Percentiles rank a stretch among this genome's conserved stretches.
phyloP scores from a whole-genome alignment of 2,329 filamentous ascomycete species.

The Fusarium citri region DNA sequence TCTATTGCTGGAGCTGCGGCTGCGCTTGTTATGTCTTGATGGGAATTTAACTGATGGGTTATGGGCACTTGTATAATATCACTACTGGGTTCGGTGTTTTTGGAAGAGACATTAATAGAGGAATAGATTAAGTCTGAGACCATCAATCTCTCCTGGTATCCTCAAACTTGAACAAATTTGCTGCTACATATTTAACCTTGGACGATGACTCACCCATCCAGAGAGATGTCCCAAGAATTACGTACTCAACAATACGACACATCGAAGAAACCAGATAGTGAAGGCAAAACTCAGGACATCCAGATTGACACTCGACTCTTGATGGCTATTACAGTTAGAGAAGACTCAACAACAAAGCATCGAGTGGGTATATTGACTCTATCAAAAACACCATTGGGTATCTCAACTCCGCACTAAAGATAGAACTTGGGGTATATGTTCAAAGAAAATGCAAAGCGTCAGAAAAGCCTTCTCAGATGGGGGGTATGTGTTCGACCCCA shows the following conservation, averaged over 20 bases:
- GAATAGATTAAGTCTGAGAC: neutral
- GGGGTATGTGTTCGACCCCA: too few relatives aligned
- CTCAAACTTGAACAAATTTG: neutral
- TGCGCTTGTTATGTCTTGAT: neutral
- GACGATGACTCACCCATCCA: neutral
- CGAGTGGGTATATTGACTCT: too few relatives aligned
- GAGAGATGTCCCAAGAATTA: neutral
- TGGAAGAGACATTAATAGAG: neutral
- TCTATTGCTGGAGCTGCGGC: constrained; percentile 4
- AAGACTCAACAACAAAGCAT: too few relatives aligned
- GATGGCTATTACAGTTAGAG: fast-evolving
- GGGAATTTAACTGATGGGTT: neutral
- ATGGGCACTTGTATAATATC: neutral
- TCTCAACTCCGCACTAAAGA: neutral
- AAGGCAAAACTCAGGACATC: neutral
- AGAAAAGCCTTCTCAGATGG: too few relatives aligned
- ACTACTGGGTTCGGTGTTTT: neutral
- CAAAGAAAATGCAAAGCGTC: too few relatives aligned
- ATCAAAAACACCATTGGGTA: neutral
- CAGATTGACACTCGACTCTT: neutral
- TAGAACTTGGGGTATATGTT: neutral
- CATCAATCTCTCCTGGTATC: neutral
- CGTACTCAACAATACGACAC: neutral
- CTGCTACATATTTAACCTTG: neutral
- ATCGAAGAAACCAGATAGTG: too few relatives aligned